Evolutionary conservation across 2,329 filamentous ascomycete species (phyloP), one percentile per base, ranked within the genome.

Genomic region (Pyrenochaeta sp.): DNA sequence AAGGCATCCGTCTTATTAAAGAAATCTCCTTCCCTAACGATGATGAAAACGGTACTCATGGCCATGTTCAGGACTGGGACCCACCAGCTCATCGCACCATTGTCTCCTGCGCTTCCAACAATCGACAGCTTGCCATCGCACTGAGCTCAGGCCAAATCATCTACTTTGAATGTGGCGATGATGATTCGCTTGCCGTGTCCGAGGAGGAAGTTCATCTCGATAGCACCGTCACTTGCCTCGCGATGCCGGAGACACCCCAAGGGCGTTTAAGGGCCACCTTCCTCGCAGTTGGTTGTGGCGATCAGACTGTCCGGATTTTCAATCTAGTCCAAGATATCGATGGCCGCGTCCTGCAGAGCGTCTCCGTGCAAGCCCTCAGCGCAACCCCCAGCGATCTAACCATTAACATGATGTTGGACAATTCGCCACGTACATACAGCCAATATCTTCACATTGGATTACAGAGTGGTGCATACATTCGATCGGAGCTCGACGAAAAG

Each of bases 391-490:
- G 90, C 9, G 86, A 90, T 1, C 76, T 99, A 29, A 88, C 88
- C 24, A 96, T 99, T 58, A 96, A 96, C 80, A 81, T 90, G 6
- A 99, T 99, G 93, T 84, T 90, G 10, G 94, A 99, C 70, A 95
- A 93, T 1, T 90, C 89, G 2, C 90, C 89, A 2, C 91, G 91
- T 17, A 90, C 91, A 13, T 89, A 86, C 8, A 96, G 93, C 0
- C 80, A 96, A 4, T 97, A 96, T 66, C 82, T 99, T 4, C 94
- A 99, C 63, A 97, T 99, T 48, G 95, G 94, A 41, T 81, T 99
- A 2, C 88, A 94, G 67, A 97, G 92, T 20, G 94, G 95, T 42
- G 91, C 99, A 8, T 99, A 99, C 67, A 83, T 99, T 17, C 85
- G 95, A 30, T 97, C 94, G 0, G 90, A 96, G 5, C 77, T 99